Evolutionary conservation across 2,329 filamentous ascomycete species (phyloP).

Genomic region (Talaromyces islandicus): DNA sequence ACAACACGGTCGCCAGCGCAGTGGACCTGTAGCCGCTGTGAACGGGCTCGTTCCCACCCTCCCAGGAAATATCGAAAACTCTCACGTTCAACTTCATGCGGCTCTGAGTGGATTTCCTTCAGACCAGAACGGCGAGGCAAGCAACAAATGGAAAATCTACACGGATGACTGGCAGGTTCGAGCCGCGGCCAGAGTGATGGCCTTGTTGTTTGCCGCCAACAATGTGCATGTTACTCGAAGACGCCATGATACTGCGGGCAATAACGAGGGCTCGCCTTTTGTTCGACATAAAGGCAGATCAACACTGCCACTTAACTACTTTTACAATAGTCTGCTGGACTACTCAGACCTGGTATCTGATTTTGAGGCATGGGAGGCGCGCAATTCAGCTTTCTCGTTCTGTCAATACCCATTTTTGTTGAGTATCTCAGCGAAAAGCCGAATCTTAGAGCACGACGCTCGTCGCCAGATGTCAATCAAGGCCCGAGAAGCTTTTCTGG

Average conservation of each 20-base stretch:
- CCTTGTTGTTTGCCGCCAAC: constrained; percentile 77
- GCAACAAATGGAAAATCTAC: constrained; percentile 51
- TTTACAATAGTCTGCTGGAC: constrained; percentile 82
- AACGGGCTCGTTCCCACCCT: constrained; percentile 67
- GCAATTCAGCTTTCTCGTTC: constrained; percentile 70
- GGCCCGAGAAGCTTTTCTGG: constrained; percentile 83
- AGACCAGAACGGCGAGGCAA: constrained; percentile 4
- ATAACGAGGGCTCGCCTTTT: constrained; percentile 6
- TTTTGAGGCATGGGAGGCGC: constrained; percentile 81
- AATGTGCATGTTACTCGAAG: constrained; percentile 44
- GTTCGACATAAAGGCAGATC: constrained; percentile 33
- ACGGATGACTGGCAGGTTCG: constrained; percentile 85
- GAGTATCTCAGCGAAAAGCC: constrained; percentile 87
- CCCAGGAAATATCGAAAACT: constrained; percentile 53
- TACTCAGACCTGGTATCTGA: constrained; percentile 79
- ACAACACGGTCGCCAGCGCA: constrained; percentile 61
- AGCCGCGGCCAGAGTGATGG: constrained; percentile 72
- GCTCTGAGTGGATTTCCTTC: constrained; percentile 45
- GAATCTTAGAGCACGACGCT: constrained; percentile 82
- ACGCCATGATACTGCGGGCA: constrained; percentile 22
- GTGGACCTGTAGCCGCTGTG: constrained; percentile 51
- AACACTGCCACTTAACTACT: constrained; percentile 72
- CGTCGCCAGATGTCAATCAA: constrained; percentile 83
- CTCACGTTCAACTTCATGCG: constrained; percentile 63
- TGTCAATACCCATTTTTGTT: constrained; percentile 90